Evolutionary conservation across 345 rosid species (phyloP).

Genomic region (Eucalyptus lansdowneana): DNA sequence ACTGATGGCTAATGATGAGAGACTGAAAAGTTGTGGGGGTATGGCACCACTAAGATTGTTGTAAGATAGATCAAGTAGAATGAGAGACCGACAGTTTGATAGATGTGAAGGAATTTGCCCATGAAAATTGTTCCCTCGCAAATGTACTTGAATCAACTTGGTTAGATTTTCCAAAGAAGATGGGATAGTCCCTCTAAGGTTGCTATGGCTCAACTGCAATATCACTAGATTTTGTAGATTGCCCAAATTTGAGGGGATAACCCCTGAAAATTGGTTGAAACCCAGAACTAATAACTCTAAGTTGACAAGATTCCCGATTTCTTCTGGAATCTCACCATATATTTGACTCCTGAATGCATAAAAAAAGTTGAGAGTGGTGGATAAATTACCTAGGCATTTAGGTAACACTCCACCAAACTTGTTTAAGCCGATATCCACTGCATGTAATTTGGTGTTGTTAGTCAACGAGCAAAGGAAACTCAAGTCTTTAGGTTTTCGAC

Average conservation of each 20-base stretch:
- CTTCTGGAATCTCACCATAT: background rate
- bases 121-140: background rate
- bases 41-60: background rate
- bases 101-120: background rate
- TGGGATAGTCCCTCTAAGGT: background rate
- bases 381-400: background rate
- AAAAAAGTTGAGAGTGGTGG: too few relatives aligned
- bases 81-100: background rate
- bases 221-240: background rate
- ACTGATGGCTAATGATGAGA: background rate
- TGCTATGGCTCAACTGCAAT: background rate
- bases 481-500: background rate
- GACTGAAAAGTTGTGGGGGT: background rate
- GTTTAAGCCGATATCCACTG: fast-evolving
- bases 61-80: background rate
- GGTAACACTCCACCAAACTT: background rate
- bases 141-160: background rate
- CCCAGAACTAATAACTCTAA: fast-evolving
- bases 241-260: background rate
- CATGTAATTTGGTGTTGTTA: background rate
- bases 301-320: background rate
- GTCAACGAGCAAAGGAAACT: background rate
- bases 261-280: background rate
- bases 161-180: background rate
- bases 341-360: fast-evolving